Base-by-base conservation (phyloP, 2,329 filamentous ascomycete species). In the Calonectria multiphialidica region DNA sequence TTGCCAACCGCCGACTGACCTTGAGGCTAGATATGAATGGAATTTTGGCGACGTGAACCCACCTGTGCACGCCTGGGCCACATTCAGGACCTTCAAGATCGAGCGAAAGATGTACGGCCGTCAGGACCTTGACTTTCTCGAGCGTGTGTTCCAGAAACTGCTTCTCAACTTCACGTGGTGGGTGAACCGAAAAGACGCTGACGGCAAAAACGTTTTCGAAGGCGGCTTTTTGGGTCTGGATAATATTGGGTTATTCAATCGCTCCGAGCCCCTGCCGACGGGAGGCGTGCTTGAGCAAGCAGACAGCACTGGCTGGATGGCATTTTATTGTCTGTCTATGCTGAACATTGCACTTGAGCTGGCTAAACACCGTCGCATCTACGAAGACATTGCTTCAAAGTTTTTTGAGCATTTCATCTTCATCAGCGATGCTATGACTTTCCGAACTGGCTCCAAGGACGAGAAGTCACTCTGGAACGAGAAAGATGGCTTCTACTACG, bases 341-440 rank as follows among this genome's bases (percentile, higher is more conserved):
- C 89, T 98, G 80, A 98, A 98, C 85, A 98, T 98, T 80, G 93
- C 96, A 16, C 90, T 98, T 15, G 97, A 98, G 85, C 89, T 98
- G 77, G 96, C 96, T 71, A 98, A 98, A 86, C 95, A 98, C 83
- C 93, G 97, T 55, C 93, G 96, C 47, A 98, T 93, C 70, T 98
- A 98, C 83, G 96, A 98, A 87, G 96, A 98, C 81, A 94, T 98
- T 86, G 96, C 96, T 2, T 97, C 95, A 63, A 98, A 98, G 85
- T 98, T 98, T 88, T 98, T 98, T 80, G 97, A 98, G 86, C 97
- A 98, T 81, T 98, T 98, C 85, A 94, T 98, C 81, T 93, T 98
- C 83, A 98, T 98, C 83, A 97, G 95, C 81, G 97, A 98, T 85
- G 97, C 96, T 70, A 98, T 98, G 96, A 95, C 93, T 0, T 96